Base-by-base conservation (phyloP, 768 basidiomycete genomes). In the Panaeolus cyanescens region DNA sequence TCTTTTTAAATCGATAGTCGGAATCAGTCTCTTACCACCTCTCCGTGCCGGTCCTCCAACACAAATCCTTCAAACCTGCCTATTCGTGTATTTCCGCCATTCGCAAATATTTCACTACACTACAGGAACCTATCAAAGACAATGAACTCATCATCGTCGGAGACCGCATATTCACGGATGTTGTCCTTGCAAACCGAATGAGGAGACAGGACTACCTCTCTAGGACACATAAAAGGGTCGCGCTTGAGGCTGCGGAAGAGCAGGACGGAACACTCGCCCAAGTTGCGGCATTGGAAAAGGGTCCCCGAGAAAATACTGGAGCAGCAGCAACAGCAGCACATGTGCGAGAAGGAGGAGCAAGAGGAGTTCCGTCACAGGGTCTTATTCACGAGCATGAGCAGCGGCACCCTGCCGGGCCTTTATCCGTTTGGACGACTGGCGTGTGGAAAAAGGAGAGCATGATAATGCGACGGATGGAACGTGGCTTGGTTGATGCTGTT, bases 111-210 rank as follows among this genome's bases (percentile, higher is more conserved):
- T 97, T 98, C 70, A 76, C 80, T 28, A 83, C 87, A 31, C 80
- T 86, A 30, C 74, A 69, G 7, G 67, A 70, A n/a, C 86, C 89
- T 19, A 68, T 93, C 40, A 72, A 77, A 30, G 83, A 87, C 64
- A 77, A 87, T 25, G 84, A 90, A 60, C 77, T 97, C 40, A 76
- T 98, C 59, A 75, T 98, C 36, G 88, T 99, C 12, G 96, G 96
- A 0, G 96, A 99, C 77, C 85, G 96, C 10, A 75, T 98, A 56
- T 91, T 97, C 68, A 99, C 96, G 0, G 96, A 99, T 71, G 76
- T 95, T 17, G 83, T 98, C 56, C 79, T 98, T 73, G 90, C 93
- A 8, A 90, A 92, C 66, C 86, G 93, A 33, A 87, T 95, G 79
- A 73, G 72, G 28, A 69, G 67, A 59, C 61, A 68, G 62, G 25